These are phyloP conservation scores for Strobilomyces confusus DNA, from an alignment of 768 basidiomycete genomes.

Conservation along the genomic window DNA sequence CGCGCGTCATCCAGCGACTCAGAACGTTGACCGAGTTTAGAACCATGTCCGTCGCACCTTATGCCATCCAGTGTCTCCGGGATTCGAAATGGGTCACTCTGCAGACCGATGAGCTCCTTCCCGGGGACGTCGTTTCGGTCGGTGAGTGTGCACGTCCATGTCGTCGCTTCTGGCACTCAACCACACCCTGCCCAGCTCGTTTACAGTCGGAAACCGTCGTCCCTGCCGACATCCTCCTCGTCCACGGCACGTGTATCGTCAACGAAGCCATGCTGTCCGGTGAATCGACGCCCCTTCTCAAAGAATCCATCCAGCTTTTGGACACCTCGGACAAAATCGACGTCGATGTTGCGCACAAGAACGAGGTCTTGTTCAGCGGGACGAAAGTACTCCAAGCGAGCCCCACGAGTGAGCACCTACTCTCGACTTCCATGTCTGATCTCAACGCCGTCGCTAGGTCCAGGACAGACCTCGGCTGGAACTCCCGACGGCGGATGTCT, in stretches of 20 bases:
- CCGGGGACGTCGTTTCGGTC: slow-evolving; percentile 86
- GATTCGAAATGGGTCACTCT: slow-evolving; percentile 76
- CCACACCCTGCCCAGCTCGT: slow-evolving; percentile 41
- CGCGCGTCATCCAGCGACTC: slow-evolving; percentile 58
- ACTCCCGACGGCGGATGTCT: slow-evolving; percentile 93
- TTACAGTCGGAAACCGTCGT: slow-evolving; percentile 79
- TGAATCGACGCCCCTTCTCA: slow-evolving; percentile 94
- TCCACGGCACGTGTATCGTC: slow-evolving; percentile 91
- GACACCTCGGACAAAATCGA: slow-evolving; percentile 74
- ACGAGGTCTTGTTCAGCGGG: slow-evolving; percentile 87
- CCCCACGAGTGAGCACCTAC: slow-evolving; percentile 33
- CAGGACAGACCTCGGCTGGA: slow-evolving; percentile 39
- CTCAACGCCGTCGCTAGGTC: slow-evolving; percentile 17
- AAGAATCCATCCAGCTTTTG: slow-evolving; percentile 88
- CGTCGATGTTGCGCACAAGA: slow-evolving; percentile 83
- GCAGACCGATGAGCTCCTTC: slow-evolving; percentile 83
- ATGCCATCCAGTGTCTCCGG: slow-evolving; percentile 77
- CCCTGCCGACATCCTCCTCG: slow-evolving; percentile 90
- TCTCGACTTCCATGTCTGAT: background rate
- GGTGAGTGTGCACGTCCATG: slow-evolving; percentile 41
- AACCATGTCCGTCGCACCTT: slow-evolving; percentile 93
- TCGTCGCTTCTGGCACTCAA: slow-evolving; percentile 1
- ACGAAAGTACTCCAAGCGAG: slow-evolving; percentile 93
- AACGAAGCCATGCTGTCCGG: slow-evolving; percentile 99
- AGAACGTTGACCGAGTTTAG: slow-evolving; percentile 92